Evolutionary conservation across 208 protist genomes (phyloP).

Genomic region (Trypanosoma avium): DNA sequence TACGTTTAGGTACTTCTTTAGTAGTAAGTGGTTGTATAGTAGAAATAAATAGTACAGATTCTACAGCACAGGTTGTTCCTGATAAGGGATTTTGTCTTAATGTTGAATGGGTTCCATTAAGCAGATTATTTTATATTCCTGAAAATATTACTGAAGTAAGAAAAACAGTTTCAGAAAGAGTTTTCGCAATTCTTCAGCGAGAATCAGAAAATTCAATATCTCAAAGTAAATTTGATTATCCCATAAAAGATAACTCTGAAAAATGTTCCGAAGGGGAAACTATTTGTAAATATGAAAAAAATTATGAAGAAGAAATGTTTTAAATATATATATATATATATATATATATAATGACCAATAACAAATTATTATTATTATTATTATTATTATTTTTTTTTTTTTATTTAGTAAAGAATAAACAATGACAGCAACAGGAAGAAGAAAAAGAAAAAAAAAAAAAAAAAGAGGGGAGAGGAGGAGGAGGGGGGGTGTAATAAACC

Average conservation of each 20-base stretch:
- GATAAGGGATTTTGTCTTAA: constrained; percentile 38
- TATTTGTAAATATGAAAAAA: not conserved
- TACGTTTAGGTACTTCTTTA: constrained; percentile 50
- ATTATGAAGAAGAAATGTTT: no score
- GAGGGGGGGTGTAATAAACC: no score
- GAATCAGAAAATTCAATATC: constrained; percentile 8
- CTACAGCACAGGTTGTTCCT: constrained; percentile 45
- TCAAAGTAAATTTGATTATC: not conserved
- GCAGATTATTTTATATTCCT: constrained; percentile 44
- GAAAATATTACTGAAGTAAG: constrained; percentile 42
- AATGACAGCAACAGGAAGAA: no score
- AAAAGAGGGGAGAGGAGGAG: no score
- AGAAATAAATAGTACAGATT: constrained; percentile 34
- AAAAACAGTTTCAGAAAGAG: constrained; percentile 22
- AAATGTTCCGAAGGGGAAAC: not conserved
- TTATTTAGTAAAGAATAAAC: no score
- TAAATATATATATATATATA: not conserved
- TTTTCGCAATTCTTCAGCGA: constrained; percentile 18
- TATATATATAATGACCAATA: not conserved
- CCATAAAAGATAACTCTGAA: not conserved
- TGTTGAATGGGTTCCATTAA: constrained; percentile 46
- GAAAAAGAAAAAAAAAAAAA: no score
- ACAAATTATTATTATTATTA: not conserved
- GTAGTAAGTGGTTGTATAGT: constrained; percentile 57
- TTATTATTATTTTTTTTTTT: constrained; percentile 1